Percentiles rank a stretch among this genome's conserved stretches.
phyloP scores from a whole-genome alignment of 805 yeast genomes.

The Grigorovia yakushimaensis region DNA sequence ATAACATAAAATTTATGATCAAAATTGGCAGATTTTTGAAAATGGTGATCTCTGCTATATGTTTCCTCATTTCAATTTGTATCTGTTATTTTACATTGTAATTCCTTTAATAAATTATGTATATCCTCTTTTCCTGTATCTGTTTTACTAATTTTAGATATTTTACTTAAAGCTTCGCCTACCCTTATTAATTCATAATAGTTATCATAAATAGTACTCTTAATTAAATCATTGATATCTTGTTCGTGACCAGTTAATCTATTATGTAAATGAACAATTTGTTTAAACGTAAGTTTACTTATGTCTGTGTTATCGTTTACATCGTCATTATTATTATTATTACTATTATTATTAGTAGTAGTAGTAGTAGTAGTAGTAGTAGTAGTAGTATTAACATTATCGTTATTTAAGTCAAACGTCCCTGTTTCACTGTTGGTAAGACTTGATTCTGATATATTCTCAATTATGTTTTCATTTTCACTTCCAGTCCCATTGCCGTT shows the following conservation, averaged over 20 bases:
- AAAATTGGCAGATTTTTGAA: no score
- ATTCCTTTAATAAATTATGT: not conserved
- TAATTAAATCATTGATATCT: constrained; percentile 37
- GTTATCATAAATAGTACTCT: constrained; percentile 64
- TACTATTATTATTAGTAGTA: not conserved
- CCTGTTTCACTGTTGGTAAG: not conserved
- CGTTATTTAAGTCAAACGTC: no score
- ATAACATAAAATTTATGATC: no score
- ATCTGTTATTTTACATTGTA: not conserved
- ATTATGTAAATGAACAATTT: constrained; percentile 22
- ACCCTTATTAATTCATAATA: constrained; percentile 64
- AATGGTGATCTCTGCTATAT: no score
- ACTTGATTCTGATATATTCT: not conserved
- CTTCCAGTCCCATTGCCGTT: not conserved
- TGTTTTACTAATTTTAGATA: not conserved
- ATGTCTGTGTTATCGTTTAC: not conserved
- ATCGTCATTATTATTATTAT: not conserved
- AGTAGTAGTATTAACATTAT: no score
- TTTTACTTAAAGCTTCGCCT: not conserved
- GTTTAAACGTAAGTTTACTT: constrained; percentile 10
- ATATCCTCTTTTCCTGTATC: not conserved
- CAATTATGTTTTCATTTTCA: not conserved
- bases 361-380: no score
- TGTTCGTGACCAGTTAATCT: constrained; percentile 21
- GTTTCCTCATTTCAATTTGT: not conserved